phyloP scores from a whole-genome alignment of 805 yeast genomes.

The Citeromyces matritensis region DNA sequence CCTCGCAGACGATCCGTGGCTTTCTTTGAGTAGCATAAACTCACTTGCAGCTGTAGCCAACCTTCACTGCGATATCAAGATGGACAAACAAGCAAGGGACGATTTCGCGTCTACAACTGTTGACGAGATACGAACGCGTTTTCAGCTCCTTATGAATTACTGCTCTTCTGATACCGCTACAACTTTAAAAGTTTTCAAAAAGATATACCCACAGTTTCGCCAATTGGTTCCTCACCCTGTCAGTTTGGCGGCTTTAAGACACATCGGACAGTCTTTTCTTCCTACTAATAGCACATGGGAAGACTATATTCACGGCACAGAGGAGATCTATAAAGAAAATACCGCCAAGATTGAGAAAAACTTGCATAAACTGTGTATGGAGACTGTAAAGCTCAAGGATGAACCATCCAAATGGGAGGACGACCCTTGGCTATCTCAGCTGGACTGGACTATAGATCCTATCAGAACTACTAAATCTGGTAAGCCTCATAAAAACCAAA shows the following conservation, averaged over 20 bases:
- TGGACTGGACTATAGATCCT: constrained; percentile 72
- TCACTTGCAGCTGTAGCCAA: constrained; percentile 68
- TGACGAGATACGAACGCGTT: constrained; percentile 33
- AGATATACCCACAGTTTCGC: constrained; percentile 55
- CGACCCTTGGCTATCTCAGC: constrained; percentile 86
- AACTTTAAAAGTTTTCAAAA: constrained; percentile 55
- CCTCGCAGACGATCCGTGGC: constrained; percentile 71
- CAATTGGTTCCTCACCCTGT: constrained; percentile 83
- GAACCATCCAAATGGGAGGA: constrained; percentile 22
- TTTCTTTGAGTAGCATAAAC: constrained; percentile 59
- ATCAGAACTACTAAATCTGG: constrained; percentile 53
- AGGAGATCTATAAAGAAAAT: constrained; percentile 44
- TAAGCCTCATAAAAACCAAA: constrained; percentile 54
- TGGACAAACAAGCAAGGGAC: constrained; percentile 60
- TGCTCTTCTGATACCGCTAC: constrained; percentile 78
- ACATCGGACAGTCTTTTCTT: constrained; percentile 56
- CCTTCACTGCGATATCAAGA: constrained; percentile 53
- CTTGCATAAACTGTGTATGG: constrained; percentile 43
- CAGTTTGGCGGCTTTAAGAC: constrained; percentile 74
- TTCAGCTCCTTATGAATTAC: constrained; percentile 52
- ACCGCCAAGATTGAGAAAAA: constrained; percentile 39
- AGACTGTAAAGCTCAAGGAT: constrained; percentile 31
- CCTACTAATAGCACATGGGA: constrained; percentile 74
- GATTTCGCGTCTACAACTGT: constrained; percentile 42
- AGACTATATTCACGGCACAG: constrained; percentile 54